Conservation (phyloP, 2,329 filamentous ascomycete species). For the Cladosporium sp. region DNA sequence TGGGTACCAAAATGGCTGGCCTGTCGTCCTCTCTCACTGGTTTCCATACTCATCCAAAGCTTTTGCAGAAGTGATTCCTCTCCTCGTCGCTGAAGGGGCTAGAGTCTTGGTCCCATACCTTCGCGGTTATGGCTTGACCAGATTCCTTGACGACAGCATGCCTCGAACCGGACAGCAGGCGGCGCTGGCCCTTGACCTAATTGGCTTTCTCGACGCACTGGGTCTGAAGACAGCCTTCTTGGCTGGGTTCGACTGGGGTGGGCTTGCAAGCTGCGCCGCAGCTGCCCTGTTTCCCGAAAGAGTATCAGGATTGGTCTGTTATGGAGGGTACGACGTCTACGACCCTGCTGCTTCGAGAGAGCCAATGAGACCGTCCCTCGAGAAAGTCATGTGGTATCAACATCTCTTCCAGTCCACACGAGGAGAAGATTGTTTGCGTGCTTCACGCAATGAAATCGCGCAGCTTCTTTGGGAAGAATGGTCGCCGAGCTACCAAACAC, state of each 20-base stretch:
- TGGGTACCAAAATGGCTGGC: not conserved
- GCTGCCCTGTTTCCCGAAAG: not conserved
- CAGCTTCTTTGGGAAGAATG: not conserved
- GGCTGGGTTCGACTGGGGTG: not conserved
- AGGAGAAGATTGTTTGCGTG: not conserved
- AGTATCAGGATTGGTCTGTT: not conserved
- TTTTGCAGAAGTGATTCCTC: not conserved
- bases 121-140: not conserved
- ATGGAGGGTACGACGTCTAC: not conserved
- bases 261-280: not conserved
- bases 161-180: not conserved
- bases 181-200: not conserved
- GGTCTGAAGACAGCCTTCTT: not conserved
- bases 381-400: not conserved
- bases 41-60: not conserved
- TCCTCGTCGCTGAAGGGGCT: not conserved
- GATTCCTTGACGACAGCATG: not conserved
- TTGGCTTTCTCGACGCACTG: not conserved
- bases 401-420: not conserved
- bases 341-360: not conserved
- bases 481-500: not conserved
- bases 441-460: not conserved
- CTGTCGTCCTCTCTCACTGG: not conserved
- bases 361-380: not conserved
- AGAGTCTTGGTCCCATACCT: not conserved